phyloP scores from a whole-genome alignment of 148 eudicot genomes.

The Rhododendron ovatum region DNA sequence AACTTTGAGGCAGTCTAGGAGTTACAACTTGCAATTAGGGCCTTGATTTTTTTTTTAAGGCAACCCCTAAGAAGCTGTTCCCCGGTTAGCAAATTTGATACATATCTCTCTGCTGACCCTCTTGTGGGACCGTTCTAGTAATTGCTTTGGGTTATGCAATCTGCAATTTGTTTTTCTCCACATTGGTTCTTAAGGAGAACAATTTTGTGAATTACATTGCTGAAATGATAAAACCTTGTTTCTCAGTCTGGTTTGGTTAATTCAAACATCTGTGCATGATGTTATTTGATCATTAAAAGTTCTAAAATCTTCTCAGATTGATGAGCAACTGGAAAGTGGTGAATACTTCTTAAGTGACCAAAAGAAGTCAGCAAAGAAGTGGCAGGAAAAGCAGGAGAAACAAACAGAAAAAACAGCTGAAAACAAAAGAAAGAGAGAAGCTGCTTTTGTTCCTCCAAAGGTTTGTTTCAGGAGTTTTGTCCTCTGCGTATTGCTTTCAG shows the following conservation, averaged over 20 bases:
- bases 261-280: not conserved
- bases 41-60: too few relatives aligned
- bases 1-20: not conserved
- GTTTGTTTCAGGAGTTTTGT: constrained; percentile 24
- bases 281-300: not conserved
- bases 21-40: not conserved
- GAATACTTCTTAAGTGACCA: constrained; percentile 84
- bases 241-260: not conserved
- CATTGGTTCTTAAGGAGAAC: not conserved
- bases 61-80: not conserved
- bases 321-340: constrained; percentile 77
- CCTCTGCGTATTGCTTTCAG: not conserved
- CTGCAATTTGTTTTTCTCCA: not conserved
- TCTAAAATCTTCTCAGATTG: constrained; percentile 39
- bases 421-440: constrained; percentile 67
- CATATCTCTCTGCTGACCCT: not conserved
- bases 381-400: constrained; percentile 81
- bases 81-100: not conserved
- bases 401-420: constrained; percentile 79
- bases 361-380: constrained; percentile 70
- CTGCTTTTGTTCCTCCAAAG: constrained; percentile 82
- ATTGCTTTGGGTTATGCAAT: not conserved
- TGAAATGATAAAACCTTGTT: not conserved
- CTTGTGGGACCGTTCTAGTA: not conserved
- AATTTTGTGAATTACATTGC: not conserved